phyloP scores from a whole-genome alignment of 495 filamentous ascomycete genomes.

The Aspergillus wentii region DNA sequence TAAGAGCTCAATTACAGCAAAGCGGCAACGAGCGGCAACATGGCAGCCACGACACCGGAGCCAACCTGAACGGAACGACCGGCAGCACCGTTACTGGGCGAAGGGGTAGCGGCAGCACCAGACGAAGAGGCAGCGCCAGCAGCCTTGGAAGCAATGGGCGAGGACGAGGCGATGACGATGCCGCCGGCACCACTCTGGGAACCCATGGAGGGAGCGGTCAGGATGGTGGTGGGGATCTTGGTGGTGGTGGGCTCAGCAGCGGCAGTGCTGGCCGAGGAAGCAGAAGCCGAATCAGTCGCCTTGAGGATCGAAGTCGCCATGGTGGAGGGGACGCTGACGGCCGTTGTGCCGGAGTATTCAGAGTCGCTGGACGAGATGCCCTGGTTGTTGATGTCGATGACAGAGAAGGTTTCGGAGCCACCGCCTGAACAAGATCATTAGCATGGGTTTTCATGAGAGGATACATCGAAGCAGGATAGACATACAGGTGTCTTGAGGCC shows the following conservation, averaged over 20 bases:
- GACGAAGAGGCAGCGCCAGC: not conserved
- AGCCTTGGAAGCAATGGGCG: not conserved
- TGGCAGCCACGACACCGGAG: too few relatives aligned
- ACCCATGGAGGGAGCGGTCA: not conserved
- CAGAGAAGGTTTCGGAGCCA: constrained; percentile 23
- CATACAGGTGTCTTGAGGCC: constrained; percentile 26
- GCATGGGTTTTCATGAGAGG: too few relatives aligned
- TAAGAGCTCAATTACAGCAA: too few relatives aligned
- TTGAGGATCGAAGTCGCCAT: too few relatives aligned
- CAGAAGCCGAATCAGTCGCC: not conserved
- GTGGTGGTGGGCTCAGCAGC: not conserved
- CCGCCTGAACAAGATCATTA: too few relatives aligned
- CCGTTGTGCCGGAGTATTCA: constrained; percentile 3
- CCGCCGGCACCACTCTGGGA: not conserved
- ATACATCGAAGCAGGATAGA: too few relatives aligned
- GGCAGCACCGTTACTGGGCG: not conserved
- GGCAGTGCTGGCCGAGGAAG: not conserved
- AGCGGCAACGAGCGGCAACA: too few relatives aligned
- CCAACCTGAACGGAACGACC: not conserved
- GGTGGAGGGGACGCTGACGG: constrained; percentile 13
- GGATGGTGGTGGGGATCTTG: constrained; percentile 6
- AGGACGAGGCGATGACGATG: not conserved
- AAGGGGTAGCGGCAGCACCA: not conserved
- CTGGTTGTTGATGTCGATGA: constrained; percentile 9
- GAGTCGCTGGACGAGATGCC: constrained; percentile 7